A percentile compares a stretch with the other conserved stretches of the same genome.
These are phyloP conservation scores for Thoreauomyces humboldtii DNA, from an alignment of 192 early-diverging fungal genomes.

Conservation along the genomic window DNA sequence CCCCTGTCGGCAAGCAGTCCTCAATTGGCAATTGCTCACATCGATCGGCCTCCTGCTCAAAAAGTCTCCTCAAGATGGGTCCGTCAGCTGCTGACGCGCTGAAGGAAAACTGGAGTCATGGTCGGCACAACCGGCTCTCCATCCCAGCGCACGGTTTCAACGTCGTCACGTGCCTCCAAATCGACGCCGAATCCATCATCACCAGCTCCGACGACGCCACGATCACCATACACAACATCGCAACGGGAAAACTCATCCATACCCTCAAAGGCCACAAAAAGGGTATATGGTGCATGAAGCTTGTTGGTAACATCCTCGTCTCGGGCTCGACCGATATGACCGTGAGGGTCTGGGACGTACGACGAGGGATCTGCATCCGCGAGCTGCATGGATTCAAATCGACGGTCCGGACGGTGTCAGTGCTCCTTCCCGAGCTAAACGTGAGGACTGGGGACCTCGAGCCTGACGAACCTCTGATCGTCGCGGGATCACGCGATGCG, in stretches of 20 bases:
- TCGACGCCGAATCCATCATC: conserved; percentile 42
- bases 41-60: no score
- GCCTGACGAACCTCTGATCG: neutral
- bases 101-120: neutral
- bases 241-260: neutral
- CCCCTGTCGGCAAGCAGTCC: no score
- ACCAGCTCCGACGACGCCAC: conserved; percentile 43
- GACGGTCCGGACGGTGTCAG: neutral
- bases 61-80: no score
- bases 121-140: neutral
- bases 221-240: conserved; percentile 47
- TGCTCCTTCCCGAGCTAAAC: neutral
- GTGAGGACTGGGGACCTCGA: neutral
- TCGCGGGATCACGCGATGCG: neutral
- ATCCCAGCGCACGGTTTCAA: neutral
- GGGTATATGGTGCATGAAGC: neutral
- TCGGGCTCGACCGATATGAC: neutral
- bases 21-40: no score
- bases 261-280: neutral
- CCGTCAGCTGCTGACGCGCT: neutral
- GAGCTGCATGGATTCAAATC: neutral
- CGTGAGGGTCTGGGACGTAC: neutral
- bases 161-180: conserved; percentile 37
- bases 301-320: neutral
- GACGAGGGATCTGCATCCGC: neutral